A percentile compares a stretch with the other conserved stretches of the same genome.
Evolutionary conservation across 2,329 filamentous ascomycete genomes (phyloP).

Genomic region (Achaetomium macrosporum): DNA sequence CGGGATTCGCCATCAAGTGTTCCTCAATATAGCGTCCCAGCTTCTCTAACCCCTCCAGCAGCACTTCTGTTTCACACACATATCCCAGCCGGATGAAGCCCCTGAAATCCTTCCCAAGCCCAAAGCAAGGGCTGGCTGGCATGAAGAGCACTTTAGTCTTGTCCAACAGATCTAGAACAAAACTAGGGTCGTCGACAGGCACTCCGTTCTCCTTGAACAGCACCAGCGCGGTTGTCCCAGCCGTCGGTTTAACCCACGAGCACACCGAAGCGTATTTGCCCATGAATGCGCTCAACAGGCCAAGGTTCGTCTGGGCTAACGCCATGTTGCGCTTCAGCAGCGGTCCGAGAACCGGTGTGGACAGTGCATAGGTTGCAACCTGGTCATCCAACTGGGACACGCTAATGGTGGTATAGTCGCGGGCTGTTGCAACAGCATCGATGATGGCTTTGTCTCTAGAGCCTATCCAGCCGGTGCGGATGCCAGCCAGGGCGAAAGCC

Average conservation of each 20-base stretch:
- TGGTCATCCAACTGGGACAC: slow-evolving; percentile 78
- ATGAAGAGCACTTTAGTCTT: slow-evolving; percentile 68
- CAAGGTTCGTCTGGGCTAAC: slow-evolving; percentile 63
- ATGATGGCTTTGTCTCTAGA: slow-evolving; percentile 58
- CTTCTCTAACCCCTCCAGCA: slow-evolving; percentile 57
- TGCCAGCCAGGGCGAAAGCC: slow-evolving; percentile 75
- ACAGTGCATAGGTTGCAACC: slow-evolving; percentile 69
- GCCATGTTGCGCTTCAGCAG: slow-evolving; percentile 50
- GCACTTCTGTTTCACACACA: slow-evolving; percentile 62
- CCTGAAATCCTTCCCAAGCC: slow-evolving; percentile 56
- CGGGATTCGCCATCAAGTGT: slow-evolving; percentile 21
- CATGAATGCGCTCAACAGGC: slow-evolving; percentile 61
- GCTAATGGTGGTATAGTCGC: slow-evolving; percentile 82
- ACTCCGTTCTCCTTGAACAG: slow-evolving; percentile 55
- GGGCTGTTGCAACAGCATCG: slow-evolving; percentile 54
- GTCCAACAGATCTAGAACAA: slow-evolving; percentile 63
- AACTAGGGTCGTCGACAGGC: slow-evolving; percentile 64
- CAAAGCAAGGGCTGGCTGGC: slow-evolving; percentile 70
- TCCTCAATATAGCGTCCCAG: slow-evolving; percentile 38
- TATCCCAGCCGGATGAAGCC: slow-evolving; percentile 76
- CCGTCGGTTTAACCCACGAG: slow-evolving; percentile 67
- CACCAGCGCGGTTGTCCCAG: slow-evolving; percentile 75
- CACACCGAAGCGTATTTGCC: slow-evolving; percentile 57
- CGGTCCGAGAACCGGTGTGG: slow-evolving; percentile 35
- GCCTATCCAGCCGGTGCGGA: slow-evolving; percentile 78